Conservation (phyloP, 345 rosid species). For the Chamaenerion angustifolium region DNA sequence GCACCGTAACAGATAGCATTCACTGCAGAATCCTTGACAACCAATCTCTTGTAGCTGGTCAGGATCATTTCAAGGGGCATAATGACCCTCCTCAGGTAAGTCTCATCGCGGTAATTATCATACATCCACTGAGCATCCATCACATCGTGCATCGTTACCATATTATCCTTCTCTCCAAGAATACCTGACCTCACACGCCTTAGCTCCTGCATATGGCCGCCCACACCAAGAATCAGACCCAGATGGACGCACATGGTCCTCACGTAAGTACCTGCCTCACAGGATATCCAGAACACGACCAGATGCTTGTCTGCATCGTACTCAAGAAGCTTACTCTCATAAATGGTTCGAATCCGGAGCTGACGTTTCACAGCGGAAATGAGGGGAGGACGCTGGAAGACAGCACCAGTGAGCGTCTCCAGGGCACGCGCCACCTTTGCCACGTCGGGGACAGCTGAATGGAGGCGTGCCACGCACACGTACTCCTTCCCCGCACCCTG, state of each 20-base stretch:
- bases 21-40: conserved; percentile 81
- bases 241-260: conserved; percentile 88
- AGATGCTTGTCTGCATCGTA: conserved; percentile 63
- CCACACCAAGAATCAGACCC: conserved; percentile 80
- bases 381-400: conserved; percentile 75
- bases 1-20: conserved; percentile 93
- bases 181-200: conserved; percentile 89
- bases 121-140: conserved; percentile 82
- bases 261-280: conserved; percentile 87
- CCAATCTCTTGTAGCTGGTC: conserved; percentile 82
- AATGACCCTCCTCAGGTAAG: conserved; percentile 62
- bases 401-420: conserved; percentile 74
- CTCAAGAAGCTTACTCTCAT: conserved; percentile 74
- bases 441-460: conserved; percentile 59
- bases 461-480: conserved; percentile 72
- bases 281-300: conserved; percentile 84
- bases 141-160: conserved; percentile 89
- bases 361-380: conserved; percentile 87
- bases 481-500: conserved; percentile 97
- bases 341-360: conserved; percentile 77
- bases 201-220: conserved; percentile 85
- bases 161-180: conserved; percentile 70
- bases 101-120: conserved; percentile 46
- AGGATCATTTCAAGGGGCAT: conserved; percentile 80
- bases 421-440: conserved; percentile 77